Base-by-base conservation (phyloP, 1,139 yeast genomes). In the Taphrina pruni region DNA sequence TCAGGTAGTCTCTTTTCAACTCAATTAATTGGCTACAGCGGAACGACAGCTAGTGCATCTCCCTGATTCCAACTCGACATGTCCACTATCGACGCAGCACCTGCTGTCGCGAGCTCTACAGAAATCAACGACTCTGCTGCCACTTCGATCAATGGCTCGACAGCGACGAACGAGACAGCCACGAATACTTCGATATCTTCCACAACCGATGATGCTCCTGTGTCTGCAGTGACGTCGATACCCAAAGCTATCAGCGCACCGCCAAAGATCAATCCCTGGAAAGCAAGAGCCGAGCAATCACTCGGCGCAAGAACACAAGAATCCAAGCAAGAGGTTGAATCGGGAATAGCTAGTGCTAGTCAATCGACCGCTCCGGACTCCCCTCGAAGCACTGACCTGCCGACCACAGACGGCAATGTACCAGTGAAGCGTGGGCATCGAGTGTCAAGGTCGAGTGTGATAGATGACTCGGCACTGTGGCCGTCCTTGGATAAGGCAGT, bases 401-500 rank as follows among this genome's bases (percentile, higher is more conserved):
- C 38, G 7, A 21, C 14, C 35, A 12, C 50, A 11, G 50, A 51
- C 21, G 43, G 12, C 43, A 32, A 11, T 41, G 54, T 20, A 32
- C 9, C 20, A 6, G 14, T 20, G 2, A 38, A 45, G 26, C 51
- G 43, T 21, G 46, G 48, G 14, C 62, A 58, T 35, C 43, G 43
- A 8, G 45, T 14, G 51, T 60, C 64, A 60, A 66, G 39, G 50
- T 66, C 70, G 17, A 60, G 70, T 8, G 58, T 36, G 32, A 51
- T 58, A 11, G 69, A 65, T 6, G 70, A 69, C 43, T 35, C 62
- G n/a, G 41, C 57, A 35, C 60, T 65, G 11, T 69, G 70, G 70
- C 70, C 70, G 14, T 66, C 70, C n/a, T 60, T 65, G 36, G 66
- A 69, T 52, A 69, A 66, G 60, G 70, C 70, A 14, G 51, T 65